Evolutionary conservation across 495 filamentous ascomycete species (phyloP).

Genomic region (Aspergillus panamensis): DNA sequence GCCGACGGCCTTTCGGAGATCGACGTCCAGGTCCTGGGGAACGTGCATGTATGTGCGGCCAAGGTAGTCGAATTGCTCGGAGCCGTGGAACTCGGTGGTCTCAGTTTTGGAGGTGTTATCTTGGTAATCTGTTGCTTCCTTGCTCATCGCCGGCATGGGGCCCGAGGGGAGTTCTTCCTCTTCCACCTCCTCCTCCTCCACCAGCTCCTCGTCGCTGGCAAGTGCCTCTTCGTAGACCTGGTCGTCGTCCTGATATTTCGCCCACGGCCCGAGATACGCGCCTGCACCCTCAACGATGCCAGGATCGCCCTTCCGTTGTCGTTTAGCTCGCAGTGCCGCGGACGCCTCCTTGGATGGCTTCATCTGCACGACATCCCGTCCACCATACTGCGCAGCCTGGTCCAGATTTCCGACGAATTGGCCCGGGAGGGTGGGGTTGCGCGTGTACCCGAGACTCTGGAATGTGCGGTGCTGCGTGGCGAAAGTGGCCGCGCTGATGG

Average conservation of each 20-base stretch:
- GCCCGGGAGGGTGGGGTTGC: conserved; percentile 50
- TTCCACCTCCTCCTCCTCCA: conserved; percentile 53
- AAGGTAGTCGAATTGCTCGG: conserved; percentile 81
- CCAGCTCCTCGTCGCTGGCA: conserved; percentile 77
- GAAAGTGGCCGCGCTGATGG: conserved; percentile 86
- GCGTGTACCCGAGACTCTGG: conserved; percentile 59
- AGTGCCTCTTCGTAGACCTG: conserved; percentile 62
- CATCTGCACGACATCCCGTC: conserved; percentile 56
- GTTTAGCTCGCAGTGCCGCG: conserved; percentile 59
- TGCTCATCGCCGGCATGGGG: conserved; percentile 51
- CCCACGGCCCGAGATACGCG: conserved; percentile 93
- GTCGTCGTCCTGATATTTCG: conserved; percentile 67
- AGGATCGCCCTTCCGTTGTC: conserved; percentile 80
- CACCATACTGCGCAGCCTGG: conserved; percentile 47
- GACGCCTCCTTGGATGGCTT: conserved; percentile 64
- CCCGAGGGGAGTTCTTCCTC: conserved; percentile 42
- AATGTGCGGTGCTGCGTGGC: conserved; percentile 74
- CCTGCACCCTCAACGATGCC: conserved; percentile 79
- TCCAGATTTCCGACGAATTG: conserved; percentile 54
- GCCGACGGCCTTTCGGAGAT: conserved; percentile 75
- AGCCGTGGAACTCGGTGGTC: conserved; percentile 83
- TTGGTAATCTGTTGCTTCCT: conserved; percentile 58
- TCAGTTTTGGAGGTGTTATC: conserved; percentile 57
- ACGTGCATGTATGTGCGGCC: conserved; percentile 82
- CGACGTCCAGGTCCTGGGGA: conserved; percentile 90